These are phyloP conservation scores for Earliella scabrosa DNA, from an alignment of 1,284 basidiomycete species.

Conservation along the genomic window DNA sequence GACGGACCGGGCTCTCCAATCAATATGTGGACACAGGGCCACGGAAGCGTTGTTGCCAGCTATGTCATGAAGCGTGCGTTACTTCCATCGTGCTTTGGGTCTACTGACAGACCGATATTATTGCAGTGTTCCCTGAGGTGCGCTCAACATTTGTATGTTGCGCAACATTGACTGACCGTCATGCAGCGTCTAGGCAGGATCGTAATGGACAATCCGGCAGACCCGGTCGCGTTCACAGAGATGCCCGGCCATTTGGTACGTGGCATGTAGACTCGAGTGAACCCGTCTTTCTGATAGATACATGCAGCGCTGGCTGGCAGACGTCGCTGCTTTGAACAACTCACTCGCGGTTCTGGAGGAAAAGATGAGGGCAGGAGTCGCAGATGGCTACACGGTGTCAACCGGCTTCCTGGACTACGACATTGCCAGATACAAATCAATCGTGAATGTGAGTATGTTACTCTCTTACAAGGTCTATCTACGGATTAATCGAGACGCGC, in stretches of 20 bases:
- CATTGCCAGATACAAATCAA: not conserved
- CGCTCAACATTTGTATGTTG: not conserved
- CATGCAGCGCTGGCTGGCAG: no score
- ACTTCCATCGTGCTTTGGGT: no score
- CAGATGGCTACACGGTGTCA: no score
- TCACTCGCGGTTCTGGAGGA: no score
- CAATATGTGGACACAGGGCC: slow-evolving; percentile 1
- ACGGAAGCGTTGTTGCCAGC: slow-evolving; percentile 8
- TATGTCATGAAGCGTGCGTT: slow-evolving; percentile 12
- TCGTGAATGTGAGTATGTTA: not conserved
- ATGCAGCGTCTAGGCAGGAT: not conserved
- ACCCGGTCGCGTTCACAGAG: not conserved
- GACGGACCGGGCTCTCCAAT: slow-evolving; percentile 6
- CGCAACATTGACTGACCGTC: not conserved
- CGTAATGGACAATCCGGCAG: not conserved
- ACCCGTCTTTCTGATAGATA: no score
- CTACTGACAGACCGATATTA: not conserved
- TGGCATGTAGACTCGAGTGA: not conserved
- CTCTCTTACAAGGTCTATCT: not conserved
- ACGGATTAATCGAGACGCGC: not conserved
- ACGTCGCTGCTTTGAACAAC: no score
- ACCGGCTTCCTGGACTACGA: not conserved
- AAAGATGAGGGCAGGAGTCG: no score
- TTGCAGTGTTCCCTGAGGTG: slow-evolving; percentile 6
- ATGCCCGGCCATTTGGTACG: not conserved